These are phyloP conservation scores for Saturnispora silvae DNA, from an alignment of 805 yeast genomes.

Conservation along the genomic window DNA sequence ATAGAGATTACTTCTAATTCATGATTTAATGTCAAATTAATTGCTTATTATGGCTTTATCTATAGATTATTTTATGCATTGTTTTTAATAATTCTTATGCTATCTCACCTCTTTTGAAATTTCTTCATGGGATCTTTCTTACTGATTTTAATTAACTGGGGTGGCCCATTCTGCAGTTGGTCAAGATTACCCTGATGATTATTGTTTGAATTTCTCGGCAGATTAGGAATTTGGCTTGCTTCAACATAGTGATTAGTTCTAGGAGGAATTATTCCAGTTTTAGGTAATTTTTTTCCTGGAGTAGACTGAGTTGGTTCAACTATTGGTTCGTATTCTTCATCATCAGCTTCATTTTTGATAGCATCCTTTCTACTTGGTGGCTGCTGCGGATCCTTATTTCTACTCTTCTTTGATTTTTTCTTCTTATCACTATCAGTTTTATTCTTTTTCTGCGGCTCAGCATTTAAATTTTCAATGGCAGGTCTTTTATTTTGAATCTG, in stretches of 20 bases:
- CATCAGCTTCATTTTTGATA: not conserved
- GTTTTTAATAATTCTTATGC: not conserved
- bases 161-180: slow-evolving; percentile 5
- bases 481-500: not conserved
- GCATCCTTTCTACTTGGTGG: not conserved
- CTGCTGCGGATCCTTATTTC: not conserved
- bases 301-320: too few species aligned
- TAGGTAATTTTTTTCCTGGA: not conserved
- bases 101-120: not conserved
- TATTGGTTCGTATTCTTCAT: too few species aligned
- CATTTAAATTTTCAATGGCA: not conserved
- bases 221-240: slow-evolving; percentile 5
- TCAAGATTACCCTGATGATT: not conserved
- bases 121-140: slow-evolving; percentile 7
- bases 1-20: too few species aligned
- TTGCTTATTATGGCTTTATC: too few species aligned
- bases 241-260: slow-evolving; percentile 1
- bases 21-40: too few species aligned
- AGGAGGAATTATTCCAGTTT: slow-evolving; percentile 5
- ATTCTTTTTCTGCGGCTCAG: not conserved
- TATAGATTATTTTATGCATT: not conserved
- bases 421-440: not conserved
- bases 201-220: slow-evolving; percentile 1
- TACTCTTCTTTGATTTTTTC: not conserved
- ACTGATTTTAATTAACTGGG: slow-evolving; percentile 11